Conservation (phyloP, 345 rosid genomes). For the Pugionium dolabratum region DNA sequence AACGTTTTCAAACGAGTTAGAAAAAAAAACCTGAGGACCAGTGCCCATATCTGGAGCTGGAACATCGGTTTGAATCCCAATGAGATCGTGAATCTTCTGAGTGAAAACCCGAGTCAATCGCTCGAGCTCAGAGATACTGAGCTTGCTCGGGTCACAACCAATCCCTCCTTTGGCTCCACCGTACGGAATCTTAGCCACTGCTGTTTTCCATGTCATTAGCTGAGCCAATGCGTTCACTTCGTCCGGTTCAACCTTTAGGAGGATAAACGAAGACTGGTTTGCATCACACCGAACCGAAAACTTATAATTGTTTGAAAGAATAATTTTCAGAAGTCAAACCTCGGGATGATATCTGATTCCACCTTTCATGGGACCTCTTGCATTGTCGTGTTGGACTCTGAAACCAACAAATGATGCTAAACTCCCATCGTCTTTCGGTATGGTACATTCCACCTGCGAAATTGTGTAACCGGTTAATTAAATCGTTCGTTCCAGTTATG, state of each 20-base stretch:
- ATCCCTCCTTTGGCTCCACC: constrained; percentile 70
- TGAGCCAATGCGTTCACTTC: constrained; percentile 90
- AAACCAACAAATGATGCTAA: constrained; percentile 77
- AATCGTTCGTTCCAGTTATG: constrained; percentile 7
- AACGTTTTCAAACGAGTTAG: neutral
- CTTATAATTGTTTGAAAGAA: constrained; percentile 5
- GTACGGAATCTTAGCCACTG: constrained; percentile 64
- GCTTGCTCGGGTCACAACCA: constrained; percentile 50
- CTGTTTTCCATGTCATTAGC: constrained; percentile 90
- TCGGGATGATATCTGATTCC: constrained; percentile 55
- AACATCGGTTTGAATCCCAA: constrained; percentile 49
- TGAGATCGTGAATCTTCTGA: constrained; percentile 55
- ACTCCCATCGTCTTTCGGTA: constrained; percentile 84
- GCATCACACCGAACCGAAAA: constrained; percentile 4
- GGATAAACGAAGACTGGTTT: neutral
- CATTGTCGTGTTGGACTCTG: constrained; percentile 89
- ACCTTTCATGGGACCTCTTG: constrained; percentile 80
- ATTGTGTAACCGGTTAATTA: neutral
- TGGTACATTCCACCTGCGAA: constrained; percentile 81
- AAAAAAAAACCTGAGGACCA: constrained; percentile 48
- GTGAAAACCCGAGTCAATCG: constrained; percentile 59
- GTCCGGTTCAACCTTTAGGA: constrained; percentile 70
- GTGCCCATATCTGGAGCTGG: constrained; percentile 74
- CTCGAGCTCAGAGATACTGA: constrained; percentile 49
- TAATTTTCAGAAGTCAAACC: constrained; percentile 16